Conservation (phyloP, 2,329 filamentous ascomycete genomes). For the Colletotrichum musae region DNA sequence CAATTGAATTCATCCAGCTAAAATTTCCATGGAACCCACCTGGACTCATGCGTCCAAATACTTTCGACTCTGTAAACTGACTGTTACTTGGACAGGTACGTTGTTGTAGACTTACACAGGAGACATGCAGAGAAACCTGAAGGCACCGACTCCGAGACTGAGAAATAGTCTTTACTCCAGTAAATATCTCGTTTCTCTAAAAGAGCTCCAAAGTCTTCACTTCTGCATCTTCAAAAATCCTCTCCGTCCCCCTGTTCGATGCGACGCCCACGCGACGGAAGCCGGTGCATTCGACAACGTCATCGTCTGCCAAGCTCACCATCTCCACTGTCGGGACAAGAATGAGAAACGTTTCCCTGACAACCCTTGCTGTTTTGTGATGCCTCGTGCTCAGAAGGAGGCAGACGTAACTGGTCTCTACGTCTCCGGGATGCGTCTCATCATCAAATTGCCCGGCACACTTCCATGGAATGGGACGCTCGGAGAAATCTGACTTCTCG, state of each 20-base stretch:
- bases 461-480: background rate
- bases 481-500: background rate
- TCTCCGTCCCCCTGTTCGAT: background rate
- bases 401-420: background rate
- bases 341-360: constrained; percentile 3
- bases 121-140: no score
- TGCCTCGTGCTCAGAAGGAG: background rate
- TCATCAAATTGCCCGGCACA: constrained; percentile 19
- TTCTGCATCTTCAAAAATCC: background rate
- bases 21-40: no score
- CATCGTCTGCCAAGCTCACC: background rate
- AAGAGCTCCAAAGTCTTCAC: background rate
- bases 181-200: background rate
- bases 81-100: no score
- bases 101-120: no score
- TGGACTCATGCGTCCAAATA: no score
- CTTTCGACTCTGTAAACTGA: no score
- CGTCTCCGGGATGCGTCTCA: background rate
- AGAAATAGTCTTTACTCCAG: background rate
- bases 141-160: no score
- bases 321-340: background rate
- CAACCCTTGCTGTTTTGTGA: background rate
- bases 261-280: constrained; percentile 20
- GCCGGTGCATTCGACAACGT: background rate
- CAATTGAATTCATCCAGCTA: no score